These are phyloP conservation scores for Stephanodiscus triporus DNA, from an alignment of 108 stramenopile species.

Conservation along the genomic window DNA sequence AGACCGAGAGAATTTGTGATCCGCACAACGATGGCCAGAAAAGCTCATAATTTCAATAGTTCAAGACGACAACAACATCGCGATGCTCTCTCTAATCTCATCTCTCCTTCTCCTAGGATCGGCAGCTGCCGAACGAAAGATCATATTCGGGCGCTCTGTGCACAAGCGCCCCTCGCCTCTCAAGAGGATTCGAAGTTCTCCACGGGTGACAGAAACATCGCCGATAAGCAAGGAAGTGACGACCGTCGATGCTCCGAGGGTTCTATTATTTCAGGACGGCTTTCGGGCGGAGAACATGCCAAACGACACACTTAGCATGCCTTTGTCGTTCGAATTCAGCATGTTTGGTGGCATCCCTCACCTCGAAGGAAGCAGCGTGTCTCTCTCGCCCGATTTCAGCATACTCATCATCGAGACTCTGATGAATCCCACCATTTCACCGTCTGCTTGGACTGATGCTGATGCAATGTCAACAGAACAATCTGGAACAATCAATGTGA, in stretches of 20 bases:
- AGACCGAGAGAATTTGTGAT: not conserved
- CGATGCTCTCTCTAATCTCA: conserved; percentile 3
- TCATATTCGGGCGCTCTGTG: conserved; percentile 6
- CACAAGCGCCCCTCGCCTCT: not conserved
- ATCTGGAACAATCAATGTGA: not conserved
- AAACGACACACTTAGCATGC: not conserved
- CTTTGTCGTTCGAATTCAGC: conserved; percentile 2
- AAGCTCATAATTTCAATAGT: not conserved
- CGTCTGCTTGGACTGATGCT: not conserved
- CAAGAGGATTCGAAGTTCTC: not conserved
- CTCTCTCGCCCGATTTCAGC: conserved; percentile 16
- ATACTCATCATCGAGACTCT: not conserved
- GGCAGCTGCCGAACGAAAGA: not conserved
- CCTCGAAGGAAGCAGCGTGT: not conserved
- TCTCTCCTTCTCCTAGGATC: conserved; percentile 3
- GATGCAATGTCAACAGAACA: not conserved
- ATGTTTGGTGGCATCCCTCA: not conserved
- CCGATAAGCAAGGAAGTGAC: not conserved
- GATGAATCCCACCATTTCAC: not conserved
- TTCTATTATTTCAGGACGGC: no score
- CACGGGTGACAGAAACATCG: not conserved
- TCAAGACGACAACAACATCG: not conserved
- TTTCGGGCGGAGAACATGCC: not conserved
- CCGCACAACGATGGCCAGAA: not conserved
- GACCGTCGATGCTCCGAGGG: not conserved